Base-by-base conservation (phyloP, 768 basidiomycete genomes). In the Leucosporidium yakuticum region DNA sequence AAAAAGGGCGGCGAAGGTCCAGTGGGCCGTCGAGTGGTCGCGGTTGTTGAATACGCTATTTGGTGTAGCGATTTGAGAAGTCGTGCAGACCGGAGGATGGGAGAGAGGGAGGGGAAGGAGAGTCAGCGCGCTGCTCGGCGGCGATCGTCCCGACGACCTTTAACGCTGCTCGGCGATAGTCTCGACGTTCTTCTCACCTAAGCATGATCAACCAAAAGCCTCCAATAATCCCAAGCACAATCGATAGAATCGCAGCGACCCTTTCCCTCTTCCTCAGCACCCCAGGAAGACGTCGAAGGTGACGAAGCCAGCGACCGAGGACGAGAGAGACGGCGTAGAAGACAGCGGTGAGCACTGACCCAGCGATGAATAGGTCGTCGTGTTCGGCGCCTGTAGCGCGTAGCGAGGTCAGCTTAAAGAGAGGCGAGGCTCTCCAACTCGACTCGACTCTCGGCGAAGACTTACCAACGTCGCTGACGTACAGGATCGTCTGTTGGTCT, bases 281-380 rank as follows among this genome's bases (percentile, higher is more conserved):
- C 21, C 76, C 75, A 4, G 80, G 80, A 4, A 81, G 69, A 11
- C 80, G 77, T 54, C 80, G 80, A 34, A 79, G 74, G 66, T 80
- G 79, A 14, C 80, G 69, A 4, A 81, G 74, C 78, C 78, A 80
- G 34, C 80, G 72, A 67, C 80, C 80, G 27, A 75, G 67, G 56
- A 79, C 73, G 23, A 80, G 72, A 2, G 76, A 67, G 7, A 76
- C 49, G 63, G 78, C 75, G 77, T 79, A 81, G 67, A 79, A 77
- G 12, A 71, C 53, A 12, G 67, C 65, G 0, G 76, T 77, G 32
- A 73, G 25, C 47, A 55, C 64, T 53, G 67, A 67, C 27, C 77
- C 77, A 11, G 62, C 51, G 62, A 78, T 78, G 66, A 78, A 78
- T 5, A 78, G 69, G 14, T 44, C 39, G 39, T 44, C 39, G 39